Evolutionary conservation across 2,329 filamentous ascomycete genomes (phyloP), one percentile per base, ranked within the genome.

Genomic region (Fusarium chuoi): DNA sequence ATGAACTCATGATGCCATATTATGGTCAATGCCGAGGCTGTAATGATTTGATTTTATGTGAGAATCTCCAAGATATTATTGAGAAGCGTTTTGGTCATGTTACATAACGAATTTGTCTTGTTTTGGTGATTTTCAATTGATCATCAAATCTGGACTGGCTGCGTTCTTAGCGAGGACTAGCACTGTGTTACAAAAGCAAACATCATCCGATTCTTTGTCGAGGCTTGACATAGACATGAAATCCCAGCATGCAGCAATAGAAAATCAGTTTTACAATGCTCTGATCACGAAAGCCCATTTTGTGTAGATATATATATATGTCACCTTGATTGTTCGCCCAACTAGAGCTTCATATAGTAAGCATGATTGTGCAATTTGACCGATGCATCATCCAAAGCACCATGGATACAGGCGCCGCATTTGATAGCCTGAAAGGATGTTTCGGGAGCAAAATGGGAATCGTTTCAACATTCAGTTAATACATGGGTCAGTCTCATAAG

Each of bases 1-100:
- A 78, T 78, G 76, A 78, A 75, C 68, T 78, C 76, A 78, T 78
- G 76, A 77, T 77, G 65, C 55, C 22, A 54, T 62, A 65, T 75
- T 52, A 49, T 38, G 46, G 44, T 18, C n/a, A 30, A 48, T 59
- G 20, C 22, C 10, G 26, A 30, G 3, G 24, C 20, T 58, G 24
- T 54, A 41, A 44, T 38, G 11, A 63, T 45, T 65, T 63, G 54
- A 49, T 30, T 45, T 46, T 38, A 35, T 13, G 26, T 56, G 33
- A 15, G 41, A 66, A 41, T 28, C 20, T 39, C 28, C 17, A n/a
- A 56, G 33, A 30, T 7, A 4, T 6, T 26, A 24, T 26, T 15
- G n/a, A 14, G 2, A 20, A 55, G 8, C 18, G 17, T 24, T 42
- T 38, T 20, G 8, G 24, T n/a, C 5, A 8, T 7, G 33, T 3